A percentile compares a stretch with the other conserved stretches of the same genome.
phyloP scores from a whole-genome alignment of 129 eudicot species.

The Helianthus annuus region DNA sequence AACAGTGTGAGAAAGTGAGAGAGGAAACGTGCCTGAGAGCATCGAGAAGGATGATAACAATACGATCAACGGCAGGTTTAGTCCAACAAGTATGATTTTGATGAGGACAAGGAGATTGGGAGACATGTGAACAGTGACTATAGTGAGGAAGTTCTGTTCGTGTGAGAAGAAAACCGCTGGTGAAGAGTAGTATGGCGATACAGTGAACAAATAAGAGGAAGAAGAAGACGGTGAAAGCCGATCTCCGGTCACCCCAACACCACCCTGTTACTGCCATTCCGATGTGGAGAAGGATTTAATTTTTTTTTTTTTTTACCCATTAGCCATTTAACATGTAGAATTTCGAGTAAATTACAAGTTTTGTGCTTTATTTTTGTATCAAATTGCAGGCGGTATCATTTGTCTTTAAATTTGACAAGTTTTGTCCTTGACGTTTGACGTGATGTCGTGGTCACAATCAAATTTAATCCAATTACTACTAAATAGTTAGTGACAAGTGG shows the following conservation, averaged over 20 bases:
- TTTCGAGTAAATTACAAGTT: too few species aligned
- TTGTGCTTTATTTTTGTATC: too few species aligned
- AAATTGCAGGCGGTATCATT: too few species aligned
- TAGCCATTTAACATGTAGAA: too few species aligned
- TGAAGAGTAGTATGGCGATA: slow-evolving; percentile 65
- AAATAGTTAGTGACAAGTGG: too few species aligned
- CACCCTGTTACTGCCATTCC: not conserved
- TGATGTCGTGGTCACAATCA: too few species aligned
- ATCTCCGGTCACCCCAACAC: slow-evolving; percentile 33
- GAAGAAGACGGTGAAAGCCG: slow-evolving; percentile 49
- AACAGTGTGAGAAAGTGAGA: not conserved
- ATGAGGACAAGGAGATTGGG: slow-evolving; percentile 62
- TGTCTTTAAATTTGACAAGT: too few species aligned
- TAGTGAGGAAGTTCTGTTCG: slow-evolving; percentile 78
- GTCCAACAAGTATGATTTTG: slow-evolving; percentile 60
- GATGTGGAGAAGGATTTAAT: not conserved
- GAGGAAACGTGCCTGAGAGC: slow-evolving; percentile 67
- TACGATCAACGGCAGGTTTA: slow-evolving; percentile 72
- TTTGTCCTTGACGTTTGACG: too few species aligned
- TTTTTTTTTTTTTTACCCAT: too few species aligned
- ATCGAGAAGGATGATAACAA: slow-evolving; percentile 85
- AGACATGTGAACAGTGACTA: slow-evolving; percentile 71
- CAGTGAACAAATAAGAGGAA: slow-evolving; percentile 50
- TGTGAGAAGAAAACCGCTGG: slow-evolving; percentile 88
- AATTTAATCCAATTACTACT: too few species aligned